These are phyloP conservation scores for Apiospora rasikravindrae DNA, from an alignment of 2,329 filamentous ascomycete genomes.

Conservation along the genomic window DNA sequence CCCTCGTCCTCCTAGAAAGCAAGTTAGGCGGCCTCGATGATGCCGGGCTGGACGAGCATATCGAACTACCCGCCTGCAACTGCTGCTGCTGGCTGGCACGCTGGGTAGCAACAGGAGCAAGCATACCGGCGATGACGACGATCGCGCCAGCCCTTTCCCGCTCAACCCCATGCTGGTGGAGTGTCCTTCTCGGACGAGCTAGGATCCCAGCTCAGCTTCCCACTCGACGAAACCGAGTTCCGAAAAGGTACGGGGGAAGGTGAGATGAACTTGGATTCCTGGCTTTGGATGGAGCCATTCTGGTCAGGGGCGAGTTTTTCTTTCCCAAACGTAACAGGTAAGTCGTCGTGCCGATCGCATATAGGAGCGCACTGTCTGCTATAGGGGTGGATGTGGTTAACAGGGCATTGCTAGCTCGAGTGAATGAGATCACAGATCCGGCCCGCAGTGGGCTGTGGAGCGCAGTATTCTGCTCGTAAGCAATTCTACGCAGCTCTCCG, in stretches of 20 bases:
- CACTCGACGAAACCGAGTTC: constrained; percentile 5
- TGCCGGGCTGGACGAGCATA: neutral
- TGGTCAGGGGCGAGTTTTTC: neutral
- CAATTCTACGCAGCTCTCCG: too few relatives aligned
- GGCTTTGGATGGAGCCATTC: neutral
- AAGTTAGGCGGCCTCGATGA: constrained; percentile 2
- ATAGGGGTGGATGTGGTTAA: neutral
- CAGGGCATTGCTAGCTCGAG: constrained; percentile 12
- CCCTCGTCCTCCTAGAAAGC: neutral
- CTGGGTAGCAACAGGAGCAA: constrained; percentile 2
- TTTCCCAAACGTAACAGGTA: constrained; percentile 1
- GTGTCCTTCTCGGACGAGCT: neutral
- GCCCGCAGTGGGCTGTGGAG: constrained; percentile 2
- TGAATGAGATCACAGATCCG: constrained; percentile 15
- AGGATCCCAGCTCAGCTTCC: neutral
- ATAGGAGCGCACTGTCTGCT: neutral
- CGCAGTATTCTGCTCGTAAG: neutral
- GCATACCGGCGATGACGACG: constrained; percentile 1
- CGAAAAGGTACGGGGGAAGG: constrained; percentile 6
- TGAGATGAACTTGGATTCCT: constrained; percentile 2
- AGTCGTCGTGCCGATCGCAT: neutral
- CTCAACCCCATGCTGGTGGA: constrained; percentile 5
- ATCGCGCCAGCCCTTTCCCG: constrained; percentile 7
- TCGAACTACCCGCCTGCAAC: neutral
- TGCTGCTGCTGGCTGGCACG: neutral